Base-by-base conservation (phyloP, 1,139 yeast genomes). In the Yarrowia galli region DNA sequence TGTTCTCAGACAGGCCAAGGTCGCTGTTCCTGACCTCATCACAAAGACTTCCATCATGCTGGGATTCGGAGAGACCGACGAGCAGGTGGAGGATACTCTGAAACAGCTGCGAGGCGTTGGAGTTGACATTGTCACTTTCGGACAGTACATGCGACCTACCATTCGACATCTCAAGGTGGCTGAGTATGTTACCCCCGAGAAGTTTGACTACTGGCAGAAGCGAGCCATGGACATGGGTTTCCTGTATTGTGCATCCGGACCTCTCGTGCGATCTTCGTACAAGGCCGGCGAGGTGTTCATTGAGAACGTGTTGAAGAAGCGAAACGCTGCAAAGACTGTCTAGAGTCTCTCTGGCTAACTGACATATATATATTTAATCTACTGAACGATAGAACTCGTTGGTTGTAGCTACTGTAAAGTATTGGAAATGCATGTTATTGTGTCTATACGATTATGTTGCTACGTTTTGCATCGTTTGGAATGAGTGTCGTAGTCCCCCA, bases 121-220 rank as follows among this genome's bases (percentile, higher is more conserved):
- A 10, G 96, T 97, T 77, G 99, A 96, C 75, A 97, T 96, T 67
- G 97, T 96, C 28, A 96, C 99, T 0, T 95, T 96, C 79, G 99
- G 99, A 51, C 99, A 96, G 80, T 96, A 96, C 79, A 96, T 96
- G 99, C 86, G 98, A 76, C 99, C 99, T 56, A 96, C 99, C 1
- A 95, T 91, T 80, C 87, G 98, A 75, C 99, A 96, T 78, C 92
- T 96, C 96, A 93, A 93, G 81, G 99, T 96, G 51, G 98, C 92
- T 23, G 98, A 95, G 72, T 96, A 96, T 75, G 86, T 95, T 25
- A 89, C 87, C n/a, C 99, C 99, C 0, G 98, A 91, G 73, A 92
- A 91, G 77, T 96, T 96, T 77, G 97, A 92, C 70, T 84, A 89
- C 77, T 96, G 99, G 99, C 91, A 89, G 76, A 87, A 90, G 70